Percentiles rank a stretch among this genome's conserved stretches.
These are phyloP conservation scores for Backusella morwellensis DNA, from an alignment of 192 early-diverging fungal species.

Conservation along the genomic window DNA sequence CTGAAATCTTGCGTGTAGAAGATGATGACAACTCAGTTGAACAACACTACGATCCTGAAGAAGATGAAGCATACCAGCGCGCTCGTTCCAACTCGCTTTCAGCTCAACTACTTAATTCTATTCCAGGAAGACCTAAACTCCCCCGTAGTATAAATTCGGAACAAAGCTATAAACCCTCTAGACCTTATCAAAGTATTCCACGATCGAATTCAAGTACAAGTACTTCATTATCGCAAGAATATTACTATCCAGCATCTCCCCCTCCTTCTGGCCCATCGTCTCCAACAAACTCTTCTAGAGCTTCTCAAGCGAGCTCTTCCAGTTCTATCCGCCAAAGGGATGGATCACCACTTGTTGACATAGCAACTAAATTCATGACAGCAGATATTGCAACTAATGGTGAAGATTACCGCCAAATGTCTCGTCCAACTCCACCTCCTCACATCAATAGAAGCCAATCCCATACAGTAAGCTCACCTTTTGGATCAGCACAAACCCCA, in stretches of 20 bases:
- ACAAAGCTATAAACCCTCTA: constrained; percentile 13
- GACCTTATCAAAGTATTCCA: constrained; percentile 9
- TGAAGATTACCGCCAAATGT: constrained; percentile 31
- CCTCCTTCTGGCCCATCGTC: constrained; percentile 58
- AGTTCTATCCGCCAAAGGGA: constrained; percentile 43
- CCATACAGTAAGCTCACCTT: neutral
- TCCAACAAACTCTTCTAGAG: constrained; percentile 43
- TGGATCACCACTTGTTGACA: constrained; percentile 49
- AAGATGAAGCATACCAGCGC: constrained; percentile 30
- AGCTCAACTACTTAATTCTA: neutral
- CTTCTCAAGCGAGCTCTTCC: constrained; percentile 30
- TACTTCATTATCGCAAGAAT: constrained; percentile 1
- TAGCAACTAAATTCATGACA: constrained; percentile 52
- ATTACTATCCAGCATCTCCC: constrained; percentile 49
- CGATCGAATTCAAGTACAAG: constrained; percentile 11
- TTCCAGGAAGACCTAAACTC: neutral
- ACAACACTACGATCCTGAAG: constrained; percentile 16
- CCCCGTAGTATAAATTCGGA: neutral
- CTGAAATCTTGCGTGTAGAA: constrained; percentile 19
- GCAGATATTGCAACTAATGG: constrained; percentile 24
- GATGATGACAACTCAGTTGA: constrained; percentile 19
- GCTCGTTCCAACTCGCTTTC: constrained; percentile 19
- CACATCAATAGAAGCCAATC: constrained; percentile 12
- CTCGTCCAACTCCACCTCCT: constrained; percentile 16
- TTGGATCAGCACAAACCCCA: neutral